These are phyloP conservation scores for Paxillus involutus DNA, from an alignment of 768 basidiomycete species.

Conservation along the genomic window DNA sequence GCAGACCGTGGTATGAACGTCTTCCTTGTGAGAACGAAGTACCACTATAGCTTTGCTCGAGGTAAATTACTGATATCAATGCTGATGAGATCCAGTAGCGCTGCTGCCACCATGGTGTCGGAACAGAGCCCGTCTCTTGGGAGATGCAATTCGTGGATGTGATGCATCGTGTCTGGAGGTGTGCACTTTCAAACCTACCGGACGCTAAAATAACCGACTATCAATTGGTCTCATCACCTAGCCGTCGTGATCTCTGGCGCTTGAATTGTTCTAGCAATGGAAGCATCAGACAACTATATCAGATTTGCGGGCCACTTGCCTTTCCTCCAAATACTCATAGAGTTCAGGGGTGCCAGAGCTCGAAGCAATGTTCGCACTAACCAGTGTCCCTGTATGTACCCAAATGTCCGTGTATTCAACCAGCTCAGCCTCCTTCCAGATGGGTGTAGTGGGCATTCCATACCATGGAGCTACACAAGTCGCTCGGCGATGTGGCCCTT, in stretches of 20 bases:
- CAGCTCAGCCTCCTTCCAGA: not conserved
- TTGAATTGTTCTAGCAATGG: no score
- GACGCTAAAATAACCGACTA: no score
- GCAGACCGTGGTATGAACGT: not conserved
- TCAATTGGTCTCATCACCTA: no score
- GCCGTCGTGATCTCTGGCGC: slow-evolving; percentile 2
- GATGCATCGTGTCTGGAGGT: no score
- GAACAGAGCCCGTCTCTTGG: slow-evolving; percentile 4
- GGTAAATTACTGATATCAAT: not conserved
- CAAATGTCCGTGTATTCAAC: not conserved
- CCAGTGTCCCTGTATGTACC: slow-evolving; percentile 7
- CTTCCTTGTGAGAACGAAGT: slow-evolving; percentile 13
- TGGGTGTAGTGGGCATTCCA: slow-evolving; percentile 1
- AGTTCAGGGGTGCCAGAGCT: not conserved
- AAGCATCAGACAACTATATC: no score
- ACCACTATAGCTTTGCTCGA: not conserved
- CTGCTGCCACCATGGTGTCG: not conserved
- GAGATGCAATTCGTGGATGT: not conserved
- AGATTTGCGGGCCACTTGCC: not conserved
- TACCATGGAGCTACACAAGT: slow-evolving; percentile 7
- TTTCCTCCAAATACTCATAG: not conserved
- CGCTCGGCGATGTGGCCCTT: slow-evolving; percentile 1
- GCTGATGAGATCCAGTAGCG: no score
- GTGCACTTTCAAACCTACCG: no score
- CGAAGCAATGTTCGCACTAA: not conserved